Base-by-base conservation (phyloP, 176 grass and related monocot species). In the Elaeis guineensis region DNA sequence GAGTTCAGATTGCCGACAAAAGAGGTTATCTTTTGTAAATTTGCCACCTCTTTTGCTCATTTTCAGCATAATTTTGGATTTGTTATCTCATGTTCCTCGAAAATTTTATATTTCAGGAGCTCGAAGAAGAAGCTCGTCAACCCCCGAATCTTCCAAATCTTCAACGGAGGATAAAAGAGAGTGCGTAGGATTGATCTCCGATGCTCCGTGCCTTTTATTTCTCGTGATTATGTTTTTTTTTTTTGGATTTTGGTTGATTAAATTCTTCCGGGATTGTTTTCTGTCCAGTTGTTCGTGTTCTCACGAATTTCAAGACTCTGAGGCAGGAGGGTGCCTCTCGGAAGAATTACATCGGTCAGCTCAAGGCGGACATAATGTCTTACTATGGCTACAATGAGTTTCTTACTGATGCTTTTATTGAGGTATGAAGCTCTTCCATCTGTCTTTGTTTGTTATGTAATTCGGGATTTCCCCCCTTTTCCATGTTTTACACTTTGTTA, bases 301-400 rank as follows among this genome's bases (percentile, higher is more conserved):
- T 98, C 50, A 85, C 93, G 59, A 98, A 92, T 78, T 91, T 92
- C 63, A 92, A 70, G 53, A 79, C 69, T 32, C 78, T 89, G 60
- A 98, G 81, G 70, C 79, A 98, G 71, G 44, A 83, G 75, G 84
- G 80, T 72, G 79, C 88, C 19, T 50, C 87, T 3, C 80, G 93
- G 52, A 98, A 98, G 56, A 84, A 83, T 64, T 98, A 98, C 70
- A 29, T 98, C 28, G 66, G 71, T 62, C 93, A 98, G 60, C 85
- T 98, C 55, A 85, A 98, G 71, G 64, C 70, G 19, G 93, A 98
- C n/a, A 62, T 89, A 44, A 98, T 98, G 67, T 52, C 81, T 32
- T 98, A 98, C 61, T 98, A 92, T 75, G 93, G 84, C 15, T 98
- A 98, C 61, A 98, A 92, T 25, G 93, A 92, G 58, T 98, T 98